Evolutionary conservation across 371 early-diverging fungal genomes (phyloP).

Genomic region (Dichotomocladium elegans): DNA sequence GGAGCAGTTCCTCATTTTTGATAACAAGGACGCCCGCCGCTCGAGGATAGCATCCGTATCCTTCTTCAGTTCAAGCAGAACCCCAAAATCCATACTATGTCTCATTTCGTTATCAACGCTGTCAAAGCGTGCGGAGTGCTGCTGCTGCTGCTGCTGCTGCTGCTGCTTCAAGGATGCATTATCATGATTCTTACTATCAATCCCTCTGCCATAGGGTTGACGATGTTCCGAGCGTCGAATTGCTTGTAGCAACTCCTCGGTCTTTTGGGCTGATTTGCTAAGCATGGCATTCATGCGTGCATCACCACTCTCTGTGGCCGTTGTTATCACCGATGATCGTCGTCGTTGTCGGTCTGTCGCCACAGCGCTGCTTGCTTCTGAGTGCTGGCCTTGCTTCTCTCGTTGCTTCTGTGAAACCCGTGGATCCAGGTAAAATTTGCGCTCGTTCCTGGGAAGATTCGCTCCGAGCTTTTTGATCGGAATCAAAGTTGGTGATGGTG

Average conservation of each 20-base stretch:
- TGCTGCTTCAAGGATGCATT: background rate
- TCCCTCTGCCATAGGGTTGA: too few species aligned
- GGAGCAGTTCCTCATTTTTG: background rate
- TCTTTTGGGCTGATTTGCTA: slow-evolving; percentile 7
- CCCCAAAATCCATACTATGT: slow-evolving; percentile 11
- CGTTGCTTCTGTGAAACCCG: too few species aligned
- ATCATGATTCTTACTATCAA: background rate
- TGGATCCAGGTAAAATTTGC: too few species aligned
- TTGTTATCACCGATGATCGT: background rate
- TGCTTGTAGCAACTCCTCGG: slow-evolving; percentile 4
- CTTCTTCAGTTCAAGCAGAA: slow-evolving; percentile 7
- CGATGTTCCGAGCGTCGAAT: slow-evolving; percentile 3
- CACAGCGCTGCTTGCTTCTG: too few species aligned
- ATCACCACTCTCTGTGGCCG: background rate
- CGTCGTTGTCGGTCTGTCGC: too few species aligned
- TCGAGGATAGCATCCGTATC: slow-evolving; percentile 16
- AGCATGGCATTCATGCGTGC: slow-evolving; percentile 7
- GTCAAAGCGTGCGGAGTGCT: too few species aligned
- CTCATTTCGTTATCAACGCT: too few species aligned
- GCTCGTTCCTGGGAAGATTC: background rate
- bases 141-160: background rate
- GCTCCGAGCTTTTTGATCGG: too few species aligned
- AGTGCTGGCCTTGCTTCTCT: too few species aligned
- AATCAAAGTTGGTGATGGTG: too few species aligned
- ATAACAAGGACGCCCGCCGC: slow-evolving; percentile 6